A percentile compares a stretch with the other conserved stretches of the same genome.
These are phyloP conservation scores for Trichoderma polysporum DNA, from an alignment of 2,329 filamentous ascomycete genomes.

Conservation along the genomic window DNA sequence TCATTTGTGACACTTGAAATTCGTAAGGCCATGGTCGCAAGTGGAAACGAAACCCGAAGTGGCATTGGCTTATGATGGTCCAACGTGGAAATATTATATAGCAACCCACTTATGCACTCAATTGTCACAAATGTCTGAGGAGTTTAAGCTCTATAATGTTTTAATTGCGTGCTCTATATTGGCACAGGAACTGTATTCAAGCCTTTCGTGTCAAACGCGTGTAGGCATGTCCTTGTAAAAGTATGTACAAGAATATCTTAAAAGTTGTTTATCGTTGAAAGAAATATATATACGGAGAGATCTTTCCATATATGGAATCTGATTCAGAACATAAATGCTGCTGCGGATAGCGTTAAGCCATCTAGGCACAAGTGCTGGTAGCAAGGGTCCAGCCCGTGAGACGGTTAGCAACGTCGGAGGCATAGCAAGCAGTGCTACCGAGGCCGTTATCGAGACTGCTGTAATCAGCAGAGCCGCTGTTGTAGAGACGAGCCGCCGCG, in stretches of 20 bases:
- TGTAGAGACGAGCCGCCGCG: constrained; percentile 27
- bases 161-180: background rate
- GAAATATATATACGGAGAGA: background rate
- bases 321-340: background rate
- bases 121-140: background rate
- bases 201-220: constrained; percentile 13
- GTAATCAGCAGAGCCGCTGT: constrained; percentile 28
- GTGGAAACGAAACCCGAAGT: too few species aligned
- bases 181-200: background rate
- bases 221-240: background rate
- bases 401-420: constrained; percentile 27
- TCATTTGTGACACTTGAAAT: too few species aligned
- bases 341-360: background rate
- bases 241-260: background rate
- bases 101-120: background rate
- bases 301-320: background rate
- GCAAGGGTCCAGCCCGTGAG: constrained; percentile 28
- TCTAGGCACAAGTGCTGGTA: constrained; percentile 17
- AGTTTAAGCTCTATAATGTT: background rate
- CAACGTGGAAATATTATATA: background rate
- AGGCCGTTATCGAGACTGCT: constrained; percentile 26
- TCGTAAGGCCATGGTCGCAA: too few species aligned
- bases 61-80: too few species aligned
- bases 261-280: background rate
- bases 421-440: constrained; percentile 26